These are phyloP conservation scores for Picochlorum sp. DNA, from an alignment of 139 green algal species.

Conservation along the genomic window DNA sequence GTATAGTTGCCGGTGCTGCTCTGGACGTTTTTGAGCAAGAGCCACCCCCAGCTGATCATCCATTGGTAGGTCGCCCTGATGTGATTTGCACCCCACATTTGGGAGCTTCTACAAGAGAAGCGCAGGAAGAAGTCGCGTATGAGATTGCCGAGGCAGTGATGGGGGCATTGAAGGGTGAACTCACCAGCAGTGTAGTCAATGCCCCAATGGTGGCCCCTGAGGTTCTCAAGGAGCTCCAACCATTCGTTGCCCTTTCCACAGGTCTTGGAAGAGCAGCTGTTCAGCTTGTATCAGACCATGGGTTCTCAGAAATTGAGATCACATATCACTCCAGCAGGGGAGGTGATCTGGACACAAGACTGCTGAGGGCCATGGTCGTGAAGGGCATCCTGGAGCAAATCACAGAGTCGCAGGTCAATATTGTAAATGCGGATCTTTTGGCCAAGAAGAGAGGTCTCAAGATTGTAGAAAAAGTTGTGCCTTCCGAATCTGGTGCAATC, in stretches of 20 bases:
- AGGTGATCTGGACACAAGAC: conserved; percentile 85
- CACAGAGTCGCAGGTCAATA: conserved; percentile 62
- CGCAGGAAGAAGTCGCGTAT: conserved; percentile 88
- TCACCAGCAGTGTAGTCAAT: conserved; percentile 82
- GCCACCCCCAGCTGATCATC: conserved; percentile 63
- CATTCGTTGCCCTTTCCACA: conserved; percentile 72
- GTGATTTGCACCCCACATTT: conserved; percentile 93
- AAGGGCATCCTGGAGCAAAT: conserved; percentile 74
- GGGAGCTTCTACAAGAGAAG: conserved; percentile 82
- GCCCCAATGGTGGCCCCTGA: conserved; percentile 88
- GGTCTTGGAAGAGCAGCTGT: conserved; percentile 61
- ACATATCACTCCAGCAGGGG: conserved; percentile 64
- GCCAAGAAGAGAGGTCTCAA: conserved; percentile 77
- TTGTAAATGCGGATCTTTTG: conserved; percentile 94
- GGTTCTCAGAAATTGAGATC: conserved; percentile 74
- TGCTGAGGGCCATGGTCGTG: conserved; percentile 90
- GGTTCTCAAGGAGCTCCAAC: conserved; percentile 83
- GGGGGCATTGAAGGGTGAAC: conserved; percentile 75
- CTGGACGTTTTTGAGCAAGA: conserved; percentile 88
- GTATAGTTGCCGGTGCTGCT: conserved; percentile 63
- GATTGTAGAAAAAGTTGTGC: conserved; percentile 58
- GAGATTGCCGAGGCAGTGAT: conserved; percentile 93
- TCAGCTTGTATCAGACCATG: conserved; percentile 49
- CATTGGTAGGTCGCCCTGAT: conserved; percentile 64
- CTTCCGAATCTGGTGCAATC: conserved; percentile 19